Evolutionary conservation across 306 rosid genomes (phyloP), one percentile per base, ranked within the genome.

Genomic region (Boehmeria nivea): DNA sequence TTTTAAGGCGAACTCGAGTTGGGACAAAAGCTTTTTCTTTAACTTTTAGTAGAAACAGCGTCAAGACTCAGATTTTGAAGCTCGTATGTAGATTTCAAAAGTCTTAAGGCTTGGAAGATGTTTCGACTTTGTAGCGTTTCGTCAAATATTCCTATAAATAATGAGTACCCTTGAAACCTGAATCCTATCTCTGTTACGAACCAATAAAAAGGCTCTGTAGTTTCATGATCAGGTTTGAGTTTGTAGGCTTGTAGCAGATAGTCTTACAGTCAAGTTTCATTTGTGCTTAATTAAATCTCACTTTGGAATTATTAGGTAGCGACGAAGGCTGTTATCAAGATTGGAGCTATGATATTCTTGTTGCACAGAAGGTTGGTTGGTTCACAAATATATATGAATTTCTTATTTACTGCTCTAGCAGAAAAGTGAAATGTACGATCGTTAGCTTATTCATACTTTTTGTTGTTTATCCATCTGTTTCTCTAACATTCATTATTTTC

Each of bases 321-420:
- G 83, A 75, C 37, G 85, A 73, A 56, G 96, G 99, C 60, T 87
- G 96, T 61, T 91, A 84, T 47, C 52, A 12, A 38, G 89, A 87
- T 66, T 91, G 96, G 99, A 82, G 83, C 69, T 82, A 59, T 26
- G 99, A 87, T 61, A 57, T 64, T 56, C 78, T 63, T 53, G 95
- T 84, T 17, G 81, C 93, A 8, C 57, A 50, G 70, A 87, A 91
- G 95, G 98, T 91, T 48, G 39, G 75, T 56, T 33, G 1, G 21
- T 12, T 51, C 17, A 51, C 40, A 6, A 25, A 10, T 18, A 51
- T 12, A 10, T 12, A 17, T 54, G 43, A 20, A 12, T 11, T 2
- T 46, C 33, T 12, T 23, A 2, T 48, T 21, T n/a, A 8, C n/a
- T n/a, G n/a, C 36, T 53, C 14, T 31, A 4, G 2, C 14, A 2